These are phyloP conservation scores for Cryphonectria radicalis DNA, from an alignment of 2,329 filamentous ascomycete species.

Conservation along the genomic window DNA sequence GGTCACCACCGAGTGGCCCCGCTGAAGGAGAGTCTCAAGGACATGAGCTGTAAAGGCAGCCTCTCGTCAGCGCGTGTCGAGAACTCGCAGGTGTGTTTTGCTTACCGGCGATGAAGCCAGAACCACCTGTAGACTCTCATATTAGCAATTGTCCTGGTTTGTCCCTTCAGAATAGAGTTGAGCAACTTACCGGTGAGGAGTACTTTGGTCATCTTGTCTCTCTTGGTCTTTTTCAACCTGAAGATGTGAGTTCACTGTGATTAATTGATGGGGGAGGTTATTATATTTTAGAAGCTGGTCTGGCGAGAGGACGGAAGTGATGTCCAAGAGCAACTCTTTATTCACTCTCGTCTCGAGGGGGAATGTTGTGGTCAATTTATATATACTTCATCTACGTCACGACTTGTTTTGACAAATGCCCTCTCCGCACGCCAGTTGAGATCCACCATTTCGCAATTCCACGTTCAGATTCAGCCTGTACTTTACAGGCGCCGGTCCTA, in stretches of 20 bases:
- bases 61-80: not conserved
- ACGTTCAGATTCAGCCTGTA: not conserved
- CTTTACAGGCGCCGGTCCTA: not conserved
- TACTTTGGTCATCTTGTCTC: constrained; percentile 48
- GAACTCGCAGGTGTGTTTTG: constrained; percentile 6
- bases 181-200: constrained; percentile 48
- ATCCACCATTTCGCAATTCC: not conserved
- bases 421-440: not conserved
- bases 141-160: not conserved
- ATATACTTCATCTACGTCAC: not conserved
- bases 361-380: not conserved
- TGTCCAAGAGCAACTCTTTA: not conserved
- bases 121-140: constrained; percentile 45
- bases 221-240: not conserved
- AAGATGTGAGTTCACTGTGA: not conserved
- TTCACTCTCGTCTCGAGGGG: not conserved
- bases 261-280: not conserved
- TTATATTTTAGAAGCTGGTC: not conserved
- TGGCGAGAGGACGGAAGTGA: not conserved
- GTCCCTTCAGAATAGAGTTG: not conserved
- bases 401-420: not conserved
- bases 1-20: constrained; percentile 57
- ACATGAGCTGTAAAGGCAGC: constrained; percentile 50
- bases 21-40: constrained; percentile 56
- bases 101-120: constrained; percentile 57